Evolutionary conservation across 2,329 filamentous ascomycete genomes (phyloP), one percentile per base, ranked within the genome.

Genomic region (Trichoderma sp.): DNA sequence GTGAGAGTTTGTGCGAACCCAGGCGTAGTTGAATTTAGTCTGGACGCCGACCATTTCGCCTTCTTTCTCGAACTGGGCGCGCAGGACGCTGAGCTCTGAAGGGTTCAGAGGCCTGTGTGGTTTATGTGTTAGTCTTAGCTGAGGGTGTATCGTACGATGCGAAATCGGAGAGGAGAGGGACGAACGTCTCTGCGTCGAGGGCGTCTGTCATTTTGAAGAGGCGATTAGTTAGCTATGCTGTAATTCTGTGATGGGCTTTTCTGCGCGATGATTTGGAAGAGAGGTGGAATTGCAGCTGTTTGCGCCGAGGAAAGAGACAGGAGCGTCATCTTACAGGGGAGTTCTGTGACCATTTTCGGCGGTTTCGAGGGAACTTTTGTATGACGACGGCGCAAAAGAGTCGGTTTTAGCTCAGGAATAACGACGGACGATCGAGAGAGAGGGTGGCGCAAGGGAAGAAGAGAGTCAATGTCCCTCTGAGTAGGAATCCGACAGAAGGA

Each of bases 11-110:
- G n/a, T n/a, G 76, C 86, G 71, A 89, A 97, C 94, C 96, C 96
- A 99, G 80, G 96, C 95, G 82, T 95, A 98, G 90, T 99, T 99
- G 89, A 99, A 99, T 82, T 98, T 98, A 74, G 96, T 99, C 83
- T 99, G 96, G 53, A 99, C 89, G 73, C 95, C 95, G 73, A 97
- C 95, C 86, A 97, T 97, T 78, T 97, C 93, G 76, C 95, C 96
- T 84, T 99, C 96, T 81, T 97, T 97, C 81, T 98, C 95, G 81
- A 96, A 99, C 82, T 99, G 96, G 73, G 93, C 87, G 75, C 95
- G 93, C 69, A 99, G 88, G 74, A 98, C 96, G 82, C 95, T 91
- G 73, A 99, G 91, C 83, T 99, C 96, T 65, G 93, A 92, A 71
- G 93, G 90, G 84, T 96, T 97, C 74, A 99, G 88, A 76, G 96